These are phyloP conservation scores for Candida tammaniensis DNA, from an alignment of 805 yeast species.

Conservation along the genomic window DNA sequence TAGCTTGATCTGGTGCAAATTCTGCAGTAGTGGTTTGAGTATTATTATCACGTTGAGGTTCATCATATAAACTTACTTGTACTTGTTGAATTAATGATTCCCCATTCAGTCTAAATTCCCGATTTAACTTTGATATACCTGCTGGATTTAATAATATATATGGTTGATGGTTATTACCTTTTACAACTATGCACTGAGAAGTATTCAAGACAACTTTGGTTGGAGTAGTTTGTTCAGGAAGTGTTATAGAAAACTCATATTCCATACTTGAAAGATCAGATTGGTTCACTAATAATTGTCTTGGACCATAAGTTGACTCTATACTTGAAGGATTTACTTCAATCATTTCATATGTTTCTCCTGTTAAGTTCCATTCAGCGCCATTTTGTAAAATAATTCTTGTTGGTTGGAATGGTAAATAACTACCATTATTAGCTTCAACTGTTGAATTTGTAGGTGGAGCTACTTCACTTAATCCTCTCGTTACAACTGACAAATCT, in stretches of 20 bases:
- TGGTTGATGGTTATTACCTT: constrained; percentile 25
- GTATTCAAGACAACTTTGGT: constrained; percentile 26
- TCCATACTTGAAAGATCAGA: constrained; percentile 20
- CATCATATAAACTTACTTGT: constrained; percentile 15
- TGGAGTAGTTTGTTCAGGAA: constrained; percentile 1
- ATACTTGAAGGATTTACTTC: constrained; percentile 7
- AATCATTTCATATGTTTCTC: constrained; percentile 23
- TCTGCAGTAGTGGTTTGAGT: neutral
- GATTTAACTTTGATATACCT: constrained; percentile 28
- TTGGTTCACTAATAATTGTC: constrained; percentile 26
- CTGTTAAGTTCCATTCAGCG: constrained; percentile 22
- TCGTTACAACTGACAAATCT: constrained; percentile 2
- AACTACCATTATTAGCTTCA: neutral
- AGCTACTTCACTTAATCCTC: constrained; percentile 1
- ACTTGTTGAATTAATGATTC: constrained; percentile 24
- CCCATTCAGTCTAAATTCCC: constrained; percentile 11
- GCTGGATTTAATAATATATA: constrained; percentile 38
- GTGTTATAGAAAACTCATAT: constrained; percentile 22
- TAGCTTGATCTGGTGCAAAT: constrained; percentile 1
- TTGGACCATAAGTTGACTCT: constrained; percentile 3
- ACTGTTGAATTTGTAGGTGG: neutral
- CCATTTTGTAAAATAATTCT: constrained; percentile 20
- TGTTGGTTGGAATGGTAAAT: constrained; percentile 18
- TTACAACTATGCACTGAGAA: constrained; percentile 43
- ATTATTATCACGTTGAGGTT: neutral